Evolutionary conservation across 306 rosid species (phyloP).

Genomic region (Vicia sativa): DNA sequence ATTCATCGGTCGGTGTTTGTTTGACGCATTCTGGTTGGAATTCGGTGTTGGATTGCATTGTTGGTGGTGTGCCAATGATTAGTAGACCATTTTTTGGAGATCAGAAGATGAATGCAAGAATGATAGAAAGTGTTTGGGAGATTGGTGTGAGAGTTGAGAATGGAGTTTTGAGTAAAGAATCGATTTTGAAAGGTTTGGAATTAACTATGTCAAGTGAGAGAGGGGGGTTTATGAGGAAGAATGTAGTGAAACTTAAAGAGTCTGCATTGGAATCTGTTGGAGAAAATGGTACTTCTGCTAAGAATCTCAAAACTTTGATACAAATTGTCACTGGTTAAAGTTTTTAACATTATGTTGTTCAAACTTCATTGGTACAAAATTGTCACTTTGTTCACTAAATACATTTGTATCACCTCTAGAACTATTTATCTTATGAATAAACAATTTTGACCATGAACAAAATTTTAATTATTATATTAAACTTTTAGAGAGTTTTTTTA

Average conservation of each 20-base stretch:
- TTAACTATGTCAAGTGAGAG: constrained; percentile 33
- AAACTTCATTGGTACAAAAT: no score
- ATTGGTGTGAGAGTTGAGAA: constrained; percentile 55
- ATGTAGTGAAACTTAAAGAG: constrained; percentile 30
- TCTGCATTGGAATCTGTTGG: constrained; percentile 39
- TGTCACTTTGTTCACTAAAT: no score
- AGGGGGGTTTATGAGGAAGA: constrained; percentile 52
- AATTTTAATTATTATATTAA: no score
- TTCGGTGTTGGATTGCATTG: constrained; percentile 58
- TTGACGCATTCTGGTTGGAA: constrained; percentile 79
- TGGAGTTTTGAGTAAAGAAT: constrained; percentile 45
- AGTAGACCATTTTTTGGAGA: constrained; percentile 67
- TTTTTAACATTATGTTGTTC: background rate
- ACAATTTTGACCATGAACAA: no score
- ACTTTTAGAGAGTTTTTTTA: no score
- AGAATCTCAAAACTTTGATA: constrained; percentile 44
- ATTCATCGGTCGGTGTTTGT: constrained; percentile 52
- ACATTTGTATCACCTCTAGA: no score
- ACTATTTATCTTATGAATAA: no score
- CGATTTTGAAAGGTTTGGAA: constrained; percentile 36
- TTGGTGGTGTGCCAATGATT: constrained; percentile 70
- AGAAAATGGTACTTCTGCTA: constrained; percentile 49
- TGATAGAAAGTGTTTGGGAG: constrained; percentile 52
- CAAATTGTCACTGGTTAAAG: constrained; percentile 34
- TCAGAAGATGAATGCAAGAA: constrained; percentile 50